Base-by-base conservation (phyloP, 768 basidiomycete genomes). In the Xanthoconium stramineum region DNA sequence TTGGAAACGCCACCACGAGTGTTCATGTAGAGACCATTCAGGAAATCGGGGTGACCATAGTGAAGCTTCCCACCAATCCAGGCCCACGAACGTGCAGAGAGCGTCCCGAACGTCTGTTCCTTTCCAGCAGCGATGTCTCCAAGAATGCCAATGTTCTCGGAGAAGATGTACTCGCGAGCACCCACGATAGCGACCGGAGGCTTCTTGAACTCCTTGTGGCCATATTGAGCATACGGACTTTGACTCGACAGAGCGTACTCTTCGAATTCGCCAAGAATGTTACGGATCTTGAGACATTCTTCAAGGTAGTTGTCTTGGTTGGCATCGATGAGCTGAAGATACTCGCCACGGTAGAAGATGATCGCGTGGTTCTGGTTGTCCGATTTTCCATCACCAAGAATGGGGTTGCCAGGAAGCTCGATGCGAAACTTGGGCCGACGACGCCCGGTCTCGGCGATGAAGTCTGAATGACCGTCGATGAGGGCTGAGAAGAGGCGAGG, bases 301-400 rank as follows among this genome's bases (percentile, higher is more conserved):
- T 99, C 97, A 59, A 99, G 86, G 68, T 99, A 99, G 75, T 99
- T 98, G 76, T 99, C 97, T 77, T 99, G 96, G 71, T 99, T 99
- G 72, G 97, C 97, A 63, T 99, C 97, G 71, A 99, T 98, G 60
- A 99, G 91, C 76, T 99, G 97, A 5, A 99, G 79, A 73, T 98
- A 99, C 76, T 98, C 97, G 64, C 97, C 97, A 58, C 97, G 93
- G 75, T 98, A 98, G 79, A 98, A 99, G 73, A 99, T 86, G 73
- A 99, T 95, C 30, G 97, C 96, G 64, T 99, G 97, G 72, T 99
- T 98, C 82, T 98, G 97, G 74, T 99, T 99, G 78, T 99, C 97
- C 28, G 94, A 96, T 75, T 99, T 99, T 56, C 97, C 97, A 67
- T 99, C 97, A 57, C 96, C 97, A 50, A 98, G 83, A 76, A 99